A percentile compares a stretch with the other conserved stretches of the same genome.
Evolutionary conservation across 345 rosid species (phyloP).

Genomic region (Litchi chinensis): DNA sequence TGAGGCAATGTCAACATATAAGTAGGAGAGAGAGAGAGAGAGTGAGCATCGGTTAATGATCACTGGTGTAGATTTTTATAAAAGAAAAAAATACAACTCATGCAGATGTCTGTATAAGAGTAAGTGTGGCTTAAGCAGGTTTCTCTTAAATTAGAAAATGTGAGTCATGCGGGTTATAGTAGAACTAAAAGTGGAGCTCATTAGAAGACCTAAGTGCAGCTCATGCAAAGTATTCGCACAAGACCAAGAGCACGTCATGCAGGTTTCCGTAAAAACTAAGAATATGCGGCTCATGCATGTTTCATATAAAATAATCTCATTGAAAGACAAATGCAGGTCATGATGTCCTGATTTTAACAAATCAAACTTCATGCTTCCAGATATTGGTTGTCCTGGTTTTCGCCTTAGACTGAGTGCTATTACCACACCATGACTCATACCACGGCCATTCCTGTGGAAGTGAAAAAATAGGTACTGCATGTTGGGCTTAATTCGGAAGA

Average conservation of each 20-base stretch:
- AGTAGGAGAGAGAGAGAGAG: neutral
- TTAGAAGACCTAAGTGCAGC: neutral
- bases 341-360: neutral
- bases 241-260: neutral
- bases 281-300: neutral
- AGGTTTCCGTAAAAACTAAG: neutral
- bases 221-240: neutral
- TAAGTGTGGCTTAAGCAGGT: neutral
- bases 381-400: slow-evolving; percentile 50
- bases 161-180: neutral
- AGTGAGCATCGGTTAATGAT: neutral
- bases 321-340: neutral
- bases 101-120: neutral
- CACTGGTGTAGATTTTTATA: neutral
- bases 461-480: slow-evolving; percentile 89
- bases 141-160: neutral
- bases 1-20: slow-evolving; percentile 27
- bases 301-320: neutral
- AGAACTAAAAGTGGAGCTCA: neutral
- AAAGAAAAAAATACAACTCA: neutral
- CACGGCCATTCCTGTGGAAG: slow-evolving; percentile 98
- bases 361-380: neutral
- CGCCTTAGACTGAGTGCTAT: slow-evolving; percentile 89
- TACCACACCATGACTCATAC: slow-evolving; percentile 99
- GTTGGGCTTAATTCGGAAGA: slow-evolving; percentile 98